Evolutionary conservation across 371 early-diverging fungal species (phyloP), one percentile per base, ranked within the genome.

Genomic region (Basidiobolus heterosporus): DNA sequence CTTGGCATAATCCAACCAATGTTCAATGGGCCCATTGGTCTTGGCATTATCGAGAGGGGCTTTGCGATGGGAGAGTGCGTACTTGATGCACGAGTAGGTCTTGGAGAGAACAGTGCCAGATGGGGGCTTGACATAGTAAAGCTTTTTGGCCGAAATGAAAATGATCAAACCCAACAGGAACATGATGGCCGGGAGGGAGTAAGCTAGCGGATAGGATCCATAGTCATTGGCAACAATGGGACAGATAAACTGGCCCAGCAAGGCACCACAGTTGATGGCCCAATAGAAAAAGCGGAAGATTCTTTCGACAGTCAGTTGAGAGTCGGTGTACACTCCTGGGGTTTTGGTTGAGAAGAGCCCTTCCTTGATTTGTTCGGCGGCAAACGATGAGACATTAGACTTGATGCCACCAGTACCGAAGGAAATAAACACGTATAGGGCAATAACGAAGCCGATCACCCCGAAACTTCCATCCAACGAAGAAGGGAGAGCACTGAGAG

Each of bases 381-480:
- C 75, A 50, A 82, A 70, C 4, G 83, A 50, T 19, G 78, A 70
- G 41, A 84, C 75, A 57, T 75, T 74, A 38, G 81, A 67, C 61
- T 90, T 90, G 59, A 91, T 90, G 46, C 90, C 87, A 40, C 92
- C 92, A 2, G 90, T 85, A 48, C 88, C 88, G 42, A 84, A 61
- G 35, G 86, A 78, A 44, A 90, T 81, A 44, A 90, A 62, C 46
- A 79, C 58, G 48, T 69, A 63, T 38, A 80, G 55, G 11, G 83
- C 60, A 16, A 82, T 59, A 24, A 78, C 55, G 44, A 80, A 74
- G 9, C 82, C 75, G 1, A 82, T 72, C 41, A 80, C 61, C 18
- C 74, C 75, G 49, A 62, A 59, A 7, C 68, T 61, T 38, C 56
- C 61, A 37, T 58, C 65, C 48, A 82, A 68, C 17, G 67, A 59